Base-by-base conservation (phyloP, 78 protist genomes). In the Mantamonas sphyraenae region DNA sequence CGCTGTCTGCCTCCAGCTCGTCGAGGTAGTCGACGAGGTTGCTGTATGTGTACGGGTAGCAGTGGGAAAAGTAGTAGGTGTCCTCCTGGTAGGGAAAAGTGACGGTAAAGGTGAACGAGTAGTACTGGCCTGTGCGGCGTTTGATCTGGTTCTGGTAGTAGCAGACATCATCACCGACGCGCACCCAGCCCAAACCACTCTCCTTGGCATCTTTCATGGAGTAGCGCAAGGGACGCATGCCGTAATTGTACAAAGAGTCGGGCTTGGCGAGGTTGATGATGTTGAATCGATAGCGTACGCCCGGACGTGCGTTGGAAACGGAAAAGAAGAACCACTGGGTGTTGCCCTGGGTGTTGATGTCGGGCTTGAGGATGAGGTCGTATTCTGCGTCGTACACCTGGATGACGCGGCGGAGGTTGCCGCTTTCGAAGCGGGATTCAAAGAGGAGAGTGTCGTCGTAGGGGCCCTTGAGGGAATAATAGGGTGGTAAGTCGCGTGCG, bases 311-410 rank as follows among this genome's bases (percentile, higher is more conserved):
- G 24, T 73, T 65, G 26, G 34, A n/a, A 22, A 82, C 74, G 30
- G 61, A 0, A 61, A 89, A 89, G 76, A 77, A 85, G 45, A 66
- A 90, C 95, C 95, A 90, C 63, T 85, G 95, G 14, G 81, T 79
- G 80, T 83, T 76, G 7, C 73, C 76, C 12, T 37, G 20, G 24
- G 88, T 77, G 76, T 81, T 72, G 28, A 74, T 37, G 74, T 90
- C 90, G 3, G 80, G 20, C 24, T 70, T 9, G 10, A 89, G 82
- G 8, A 72, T 7, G 30, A 89, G 73, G 64, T 89, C 90, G 67
- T 89, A 89, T 61, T 84, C 93, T 28, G 0, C 0, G 22, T 1
- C 51, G 47, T 64, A 17, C 7, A 9, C 17, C 60, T 31, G 68
- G 28, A 35, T 2, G 22, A 80, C 88, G 37, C 78, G 62, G 1